Conservation (phyloP, 257 asterid species). For the Solanum pimpinellifolium region DNA sequence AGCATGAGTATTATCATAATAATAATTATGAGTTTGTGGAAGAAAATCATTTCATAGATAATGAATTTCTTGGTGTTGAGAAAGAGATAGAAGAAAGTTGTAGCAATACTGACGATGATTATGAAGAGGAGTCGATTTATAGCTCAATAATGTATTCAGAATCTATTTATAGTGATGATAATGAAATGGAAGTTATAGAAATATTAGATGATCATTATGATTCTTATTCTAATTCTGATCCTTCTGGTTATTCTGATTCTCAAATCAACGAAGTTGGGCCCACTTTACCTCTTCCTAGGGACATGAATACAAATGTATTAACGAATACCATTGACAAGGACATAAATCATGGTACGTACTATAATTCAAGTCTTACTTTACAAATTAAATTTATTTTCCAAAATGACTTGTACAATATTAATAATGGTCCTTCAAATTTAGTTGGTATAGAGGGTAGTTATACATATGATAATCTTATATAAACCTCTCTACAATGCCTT, state of each 20-base stretch:
- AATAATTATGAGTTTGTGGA: not conserved
- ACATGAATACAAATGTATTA: not conserved
- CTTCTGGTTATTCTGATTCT: conserved; percentile 13
- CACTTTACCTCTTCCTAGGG: conserved; percentile 21
- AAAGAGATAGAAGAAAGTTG: conserved; percentile 1
- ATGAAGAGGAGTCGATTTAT: conserved; percentile 19
- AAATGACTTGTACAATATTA: not conserved
- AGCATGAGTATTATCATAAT: not conserved
- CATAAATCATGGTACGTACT: not conserved
- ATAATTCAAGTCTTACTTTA: not conserved
- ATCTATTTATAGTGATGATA: not conserved
- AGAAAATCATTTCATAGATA: not conserved
- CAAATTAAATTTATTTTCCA: not conserved
- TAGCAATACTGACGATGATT: not conserved
- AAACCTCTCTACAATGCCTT: not conserved
- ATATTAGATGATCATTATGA: conserved; percentile 11
- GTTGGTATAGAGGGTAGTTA: not conserved
- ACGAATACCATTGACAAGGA: not conserved
- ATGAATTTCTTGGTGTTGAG: not conserved
- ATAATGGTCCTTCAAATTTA: not conserved
- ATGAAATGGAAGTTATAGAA: conserved; percentile 17
- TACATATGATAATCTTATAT: not conserved
- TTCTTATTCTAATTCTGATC: conserved; percentile 4
- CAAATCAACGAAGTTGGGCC: conserved; percentile 20
- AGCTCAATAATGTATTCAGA: conserved; percentile 37